phyloP scores from a whole-genome alignment of 306 rosid species.

The Pyrus betulifolia region DNA sequence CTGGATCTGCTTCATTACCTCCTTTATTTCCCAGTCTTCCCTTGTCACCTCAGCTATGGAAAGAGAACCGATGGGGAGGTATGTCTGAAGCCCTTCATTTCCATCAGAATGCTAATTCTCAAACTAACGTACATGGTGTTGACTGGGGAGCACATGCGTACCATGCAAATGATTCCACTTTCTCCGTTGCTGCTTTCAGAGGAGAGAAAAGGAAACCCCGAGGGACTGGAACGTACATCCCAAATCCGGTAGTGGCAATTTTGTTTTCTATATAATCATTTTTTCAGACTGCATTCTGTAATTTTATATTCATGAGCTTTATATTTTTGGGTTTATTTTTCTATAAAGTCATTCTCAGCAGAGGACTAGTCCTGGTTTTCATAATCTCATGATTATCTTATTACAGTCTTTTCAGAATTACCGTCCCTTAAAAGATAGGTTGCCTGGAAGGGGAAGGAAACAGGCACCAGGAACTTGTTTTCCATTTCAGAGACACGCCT shows the following conservation, averaged over 20 bases:
- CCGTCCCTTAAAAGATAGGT: slow-evolving; percentile 39
- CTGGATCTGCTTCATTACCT: slow-evolving; percentile 37
- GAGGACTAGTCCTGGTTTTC: not conserved
- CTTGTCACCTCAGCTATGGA: slow-evolving; percentile 38
- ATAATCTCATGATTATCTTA: slow-evolving; percentile 20
- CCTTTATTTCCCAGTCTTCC: slow-evolving; percentile 48
- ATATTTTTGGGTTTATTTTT: not conserved
- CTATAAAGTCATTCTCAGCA: slow-evolving; percentile 2
- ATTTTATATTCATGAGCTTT: not conserved
- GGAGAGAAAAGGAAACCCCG: slow-evolving; percentile 57
- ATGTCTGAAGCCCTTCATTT: slow-evolving; percentile 28
- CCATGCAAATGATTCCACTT: slow-evolving; percentile 34
- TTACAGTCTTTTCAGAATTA: slow-evolving; percentile 44
- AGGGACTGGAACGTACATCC: slow-evolving; percentile 78
- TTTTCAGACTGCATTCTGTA: not conserved
- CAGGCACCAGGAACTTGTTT: slow-evolving; percentile 32
- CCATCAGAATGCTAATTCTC: slow-evolving; percentile 36
- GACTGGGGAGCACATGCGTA: slow-evolving; percentile 33
- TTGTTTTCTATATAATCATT: not conserved
- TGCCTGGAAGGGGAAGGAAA: slow-evolving; percentile 47
- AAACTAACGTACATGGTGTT: slow-evolving; percentile 36
- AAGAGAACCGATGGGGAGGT: slow-evolving; percentile 49
- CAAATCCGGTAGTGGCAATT: slow-evolving; percentile 48
- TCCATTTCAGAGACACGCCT: slow-evolving; percentile 33
- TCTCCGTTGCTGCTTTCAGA: slow-evolving; percentile 28